Evolutionary conservation across 176 grass and related monocot species (phyloP).

Genomic region (Elaeis guineensis): DNA sequence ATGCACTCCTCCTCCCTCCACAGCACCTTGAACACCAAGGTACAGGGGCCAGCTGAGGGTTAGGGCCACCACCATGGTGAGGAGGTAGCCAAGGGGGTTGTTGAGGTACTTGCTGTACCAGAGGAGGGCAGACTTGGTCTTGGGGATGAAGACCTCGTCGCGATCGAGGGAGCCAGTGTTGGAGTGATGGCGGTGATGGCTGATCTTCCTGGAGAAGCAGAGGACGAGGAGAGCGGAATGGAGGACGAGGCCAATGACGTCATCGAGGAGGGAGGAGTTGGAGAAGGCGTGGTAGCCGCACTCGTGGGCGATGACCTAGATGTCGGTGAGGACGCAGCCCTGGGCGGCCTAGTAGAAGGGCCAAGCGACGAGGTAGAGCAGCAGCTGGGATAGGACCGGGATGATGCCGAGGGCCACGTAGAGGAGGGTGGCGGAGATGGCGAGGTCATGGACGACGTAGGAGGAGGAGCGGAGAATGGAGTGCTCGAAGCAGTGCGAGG

Average conservation of each 20-base stretch:
- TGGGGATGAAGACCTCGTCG: conserved; percentile 91
- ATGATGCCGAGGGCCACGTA: conserved; percentile 54
- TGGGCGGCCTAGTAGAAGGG: conserved; percentile 64
- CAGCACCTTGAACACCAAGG: too few species aligned
- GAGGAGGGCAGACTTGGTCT: conserved; percentile 35
- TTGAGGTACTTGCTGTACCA: conserved; percentile 63
- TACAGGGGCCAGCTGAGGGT: conserved; percentile 92
- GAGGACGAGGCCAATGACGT: conserved; percentile 74
- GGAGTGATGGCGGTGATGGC: conserved; percentile 92
- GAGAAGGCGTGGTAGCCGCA: conserved; percentile 96
- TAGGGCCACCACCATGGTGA: conserved; percentile 47
- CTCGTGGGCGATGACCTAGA: conserved; percentile 97
- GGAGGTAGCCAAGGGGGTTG: conserved; percentile 54
- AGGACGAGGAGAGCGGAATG: conserved; percentile 87
- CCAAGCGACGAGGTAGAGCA: conserved; percentile 35
- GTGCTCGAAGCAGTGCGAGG: conserved; percentile 82
- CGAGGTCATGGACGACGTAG: conserved; percentile 66
- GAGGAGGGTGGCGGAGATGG: conserved; percentile 39
- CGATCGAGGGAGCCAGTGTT: conserved; percentile 85
- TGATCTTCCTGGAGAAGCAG: conserved; percentile 97
- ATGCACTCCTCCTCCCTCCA: too few species aligned
- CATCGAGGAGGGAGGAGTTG: conserved; percentile 61
- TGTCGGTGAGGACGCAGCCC: conserved; percentile 73
- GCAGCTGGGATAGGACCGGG: conserved; percentile 28
- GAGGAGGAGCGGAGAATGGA: conserved; percentile 80